Evolutionary conservation across 2,329 filamentous ascomycete species (phyloP).

Genomic region (Orbilia javanica): DNA sequence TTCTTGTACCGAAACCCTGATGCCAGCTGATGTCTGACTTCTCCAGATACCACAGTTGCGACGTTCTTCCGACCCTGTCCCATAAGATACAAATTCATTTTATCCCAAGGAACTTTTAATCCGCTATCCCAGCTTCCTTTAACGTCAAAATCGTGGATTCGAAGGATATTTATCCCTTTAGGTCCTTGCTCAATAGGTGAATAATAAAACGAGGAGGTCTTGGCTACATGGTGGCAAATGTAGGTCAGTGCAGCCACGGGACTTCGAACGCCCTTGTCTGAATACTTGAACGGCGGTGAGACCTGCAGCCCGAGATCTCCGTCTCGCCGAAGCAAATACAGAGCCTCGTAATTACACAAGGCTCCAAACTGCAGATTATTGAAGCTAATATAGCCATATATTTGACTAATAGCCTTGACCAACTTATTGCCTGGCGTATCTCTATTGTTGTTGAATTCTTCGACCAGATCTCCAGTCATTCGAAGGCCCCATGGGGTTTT

Average conservation of each 20-base stretch:
- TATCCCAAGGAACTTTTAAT: background rate
- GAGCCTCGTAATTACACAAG: background rate
- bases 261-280: background rate
- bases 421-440: background rate
- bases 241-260: background rate
- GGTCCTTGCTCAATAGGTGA: background rate
- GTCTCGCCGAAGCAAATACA: background rate
- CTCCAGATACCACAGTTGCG: background rate
- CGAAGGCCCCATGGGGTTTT: conserved; percentile 8
- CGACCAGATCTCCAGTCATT: background rate
- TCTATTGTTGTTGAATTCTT: background rate
- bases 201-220: background rate
- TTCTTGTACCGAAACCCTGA: background rate
- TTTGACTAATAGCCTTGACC: background rate
- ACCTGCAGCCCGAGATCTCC: background rate
- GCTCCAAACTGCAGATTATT: background rate
- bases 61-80: background rate
- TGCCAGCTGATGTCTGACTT: background rate
- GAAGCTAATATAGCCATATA: conserved; percentile 7
- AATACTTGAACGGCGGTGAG: background rate
- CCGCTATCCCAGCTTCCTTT: background rate
- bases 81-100: background rate
- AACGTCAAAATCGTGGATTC: background rate
- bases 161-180: background rate
- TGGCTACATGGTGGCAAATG: background rate